Percentiles rank a stretch among this genome's conserved stretches.
Evolutionary conservation across 1,284 basidiomycete genomes (phyloP).

Genomic region (Trametes versicolor): DNA sequence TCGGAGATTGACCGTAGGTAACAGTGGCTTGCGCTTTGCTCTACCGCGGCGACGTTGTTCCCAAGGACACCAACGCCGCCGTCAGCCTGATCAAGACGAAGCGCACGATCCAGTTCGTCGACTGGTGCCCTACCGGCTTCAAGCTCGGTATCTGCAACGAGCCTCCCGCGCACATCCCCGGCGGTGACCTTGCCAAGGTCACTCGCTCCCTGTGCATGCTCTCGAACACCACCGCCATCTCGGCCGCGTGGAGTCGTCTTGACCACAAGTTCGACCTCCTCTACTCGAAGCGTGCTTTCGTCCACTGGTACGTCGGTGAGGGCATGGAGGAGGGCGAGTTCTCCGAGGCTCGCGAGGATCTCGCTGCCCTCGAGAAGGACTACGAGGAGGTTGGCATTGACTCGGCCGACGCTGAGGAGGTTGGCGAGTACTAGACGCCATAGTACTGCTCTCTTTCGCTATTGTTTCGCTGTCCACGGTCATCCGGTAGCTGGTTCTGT

Average conservation of each 20-base stretch:
- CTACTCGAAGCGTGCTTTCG: slow-evolving; percentile 92
- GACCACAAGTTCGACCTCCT: slow-evolving; percentile 99
- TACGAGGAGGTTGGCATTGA: slow-evolving; percentile 96
- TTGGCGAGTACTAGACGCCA: slow-evolving; percentile 73
- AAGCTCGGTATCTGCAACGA: slow-evolving; percentile 94
- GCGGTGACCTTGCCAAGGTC: slow-evolving; percentile 89
- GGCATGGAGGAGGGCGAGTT: slow-evolving; percentile 99
- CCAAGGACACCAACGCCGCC: slow-evolving; percentile 91
- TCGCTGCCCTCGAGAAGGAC: slow-evolving; percentile 97
- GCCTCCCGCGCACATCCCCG: slow-evolving; percentile 84
- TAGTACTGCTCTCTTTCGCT: slow-evolving; percentile 32
- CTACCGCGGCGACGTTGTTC: slow-evolving; percentile 90
- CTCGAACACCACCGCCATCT: slow-evolving; percentile 89
- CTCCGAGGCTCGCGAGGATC: slow-evolving; percentile 96
- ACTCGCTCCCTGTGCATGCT: slow-evolving; percentile 92
- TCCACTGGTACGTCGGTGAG: slow-evolving; percentile 96
- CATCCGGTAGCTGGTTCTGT: slow-evolving; percentile 31
- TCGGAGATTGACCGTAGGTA: slow-evolving; percentile 22
- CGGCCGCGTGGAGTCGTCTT: slow-evolving; percentile 87
- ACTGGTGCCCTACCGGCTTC: slow-evolving; percentile 93
- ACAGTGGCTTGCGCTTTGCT: slow-evolving; percentile 79
- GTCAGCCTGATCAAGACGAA: slow-evolving; percentile 89
- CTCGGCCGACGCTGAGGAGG: slow-evolving; percentile 86
- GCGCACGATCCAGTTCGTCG: slow-evolving; percentile 84
- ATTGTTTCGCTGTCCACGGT: slow-evolving; percentile 40